Evolutionary conservation across 73 alveolate species (phyloP).

Genomic region (Tetrahymena elliotti): DNA sequence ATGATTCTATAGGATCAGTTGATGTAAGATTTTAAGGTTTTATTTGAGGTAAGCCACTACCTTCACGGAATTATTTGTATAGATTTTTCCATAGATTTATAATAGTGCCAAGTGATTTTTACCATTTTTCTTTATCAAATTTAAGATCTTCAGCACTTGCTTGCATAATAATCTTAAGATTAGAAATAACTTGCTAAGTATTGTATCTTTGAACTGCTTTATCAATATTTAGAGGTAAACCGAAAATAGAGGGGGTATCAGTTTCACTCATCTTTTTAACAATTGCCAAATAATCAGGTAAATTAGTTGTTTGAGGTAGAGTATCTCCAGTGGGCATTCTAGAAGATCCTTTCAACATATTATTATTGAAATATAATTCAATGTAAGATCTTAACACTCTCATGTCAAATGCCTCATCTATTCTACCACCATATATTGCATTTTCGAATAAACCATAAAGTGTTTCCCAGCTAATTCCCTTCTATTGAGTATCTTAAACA

Average conservation of each 20-base stretch:
- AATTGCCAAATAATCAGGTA: slow-evolving; percentile 76
- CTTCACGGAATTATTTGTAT: slow-evolving; percentile 39
- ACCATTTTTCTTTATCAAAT: slow-evolving; percentile 93
- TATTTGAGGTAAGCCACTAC: slow-evolving; percentile 52
- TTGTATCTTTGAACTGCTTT: slow-evolving; percentile 97
- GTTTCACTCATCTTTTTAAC: slow-evolving; percentile 90
- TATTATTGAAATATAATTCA: slow-evolving; percentile 81
- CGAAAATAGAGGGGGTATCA: slow-evolving; percentile 97
- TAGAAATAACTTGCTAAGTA: slow-evolving; percentile 71
- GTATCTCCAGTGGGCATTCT: slow-evolving; percentile 42
- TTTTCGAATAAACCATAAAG: slow-evolving; percentile 96
- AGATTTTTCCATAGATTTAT: slow-evolving; percentile 86
- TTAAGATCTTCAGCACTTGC: slow-evolving; percentile 86
- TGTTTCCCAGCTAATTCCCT: slow-evolving; percentile 91
- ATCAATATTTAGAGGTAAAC: slow-evolving; percentile 98
- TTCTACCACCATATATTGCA: slow-evolving; percentile 99
- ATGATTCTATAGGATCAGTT: slow-evolving; percentile 90
- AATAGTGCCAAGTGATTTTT: slow-evolving; percentile 80
- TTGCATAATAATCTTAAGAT: slow-evolving; percentile 81
- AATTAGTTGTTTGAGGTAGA: slow-evolving; percentile 57
- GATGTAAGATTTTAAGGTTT: slow-evolving; percentile 44
- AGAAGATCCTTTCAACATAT: slow-evolving; percentile 63
- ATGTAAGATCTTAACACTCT: slow-evolving; percentile 95
- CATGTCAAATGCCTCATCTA: slow-evolving; percentile 97
- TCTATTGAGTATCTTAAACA: slow-evolving; percentile 27